A percentile compares a stretch with the other conserved stretches of the same genome.
Conservation (phyloP, 2,329 filamentous ascomycete species). For the Stromatinia cepivora region DNA sequence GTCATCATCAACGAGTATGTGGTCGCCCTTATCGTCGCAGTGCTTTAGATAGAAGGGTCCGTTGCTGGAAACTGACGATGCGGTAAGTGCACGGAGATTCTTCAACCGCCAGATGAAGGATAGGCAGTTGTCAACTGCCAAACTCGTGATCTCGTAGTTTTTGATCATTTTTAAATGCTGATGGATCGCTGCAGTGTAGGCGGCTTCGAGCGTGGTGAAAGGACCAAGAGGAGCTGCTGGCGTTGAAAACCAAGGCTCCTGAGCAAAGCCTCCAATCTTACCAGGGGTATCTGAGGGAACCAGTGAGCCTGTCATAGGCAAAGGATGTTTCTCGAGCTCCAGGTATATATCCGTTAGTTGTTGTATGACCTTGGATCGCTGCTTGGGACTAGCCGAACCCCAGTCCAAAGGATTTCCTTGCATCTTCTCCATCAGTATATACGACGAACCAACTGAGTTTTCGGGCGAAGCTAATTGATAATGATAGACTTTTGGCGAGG, state of each 20-base stretch:
- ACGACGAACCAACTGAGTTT: neutral
- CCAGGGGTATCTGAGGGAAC: neutral
- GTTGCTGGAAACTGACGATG: neutral
- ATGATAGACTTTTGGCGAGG: neutral
- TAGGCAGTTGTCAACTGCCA: neutral
- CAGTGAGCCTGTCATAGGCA: neutral
- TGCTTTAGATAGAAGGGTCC: neutral
- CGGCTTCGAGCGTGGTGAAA: neutral
- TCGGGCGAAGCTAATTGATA: neutral
- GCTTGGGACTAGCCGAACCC: neutral
- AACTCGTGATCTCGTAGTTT: neutral
- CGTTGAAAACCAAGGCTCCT: neutral
- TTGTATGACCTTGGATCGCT: neutral
- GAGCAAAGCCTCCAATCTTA: neutral
- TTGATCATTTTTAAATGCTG: neutral
- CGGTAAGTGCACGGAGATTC: neutral
- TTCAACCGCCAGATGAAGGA: neutral
- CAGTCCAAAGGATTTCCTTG: neutral
- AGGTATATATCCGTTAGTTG: neutral
- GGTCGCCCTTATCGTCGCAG: neutral
- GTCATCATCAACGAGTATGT: neutral
- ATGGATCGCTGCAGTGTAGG: neutral
- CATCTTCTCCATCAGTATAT: neutral
- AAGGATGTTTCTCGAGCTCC: neutral
- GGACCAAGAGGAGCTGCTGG: neutral